Conservation (phyloP, 208 protist species). For the Trypanosoma grayi region DNA sequence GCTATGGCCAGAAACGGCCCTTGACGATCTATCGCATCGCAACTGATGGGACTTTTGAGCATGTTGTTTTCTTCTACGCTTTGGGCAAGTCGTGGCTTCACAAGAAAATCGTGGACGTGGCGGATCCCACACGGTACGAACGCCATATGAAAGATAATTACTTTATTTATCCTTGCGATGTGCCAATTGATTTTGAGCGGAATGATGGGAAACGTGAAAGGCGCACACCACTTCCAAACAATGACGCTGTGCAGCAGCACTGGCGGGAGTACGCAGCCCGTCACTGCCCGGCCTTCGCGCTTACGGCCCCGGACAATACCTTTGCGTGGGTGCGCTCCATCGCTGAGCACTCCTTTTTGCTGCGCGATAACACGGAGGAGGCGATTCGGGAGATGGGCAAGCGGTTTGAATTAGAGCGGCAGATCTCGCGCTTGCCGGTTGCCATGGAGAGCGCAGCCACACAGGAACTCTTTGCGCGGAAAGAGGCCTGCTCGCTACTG, state of each 20-base stretch:
- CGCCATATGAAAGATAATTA: constrained; percentile 70
- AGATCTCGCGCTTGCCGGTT: constrained; percentile 8
- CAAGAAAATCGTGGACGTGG: constrained; percentile 78
- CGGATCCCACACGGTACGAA: constrained; percentile 69
- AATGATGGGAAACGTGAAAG: neutral
- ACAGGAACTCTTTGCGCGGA: neutral
- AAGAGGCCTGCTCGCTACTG: neutral
- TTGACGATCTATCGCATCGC: constrained; percentile 94
- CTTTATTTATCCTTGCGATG: constrained; percentile 64
- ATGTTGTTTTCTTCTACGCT: constrained; percentile 87
- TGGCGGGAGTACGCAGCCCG: constrained; percentile 20
- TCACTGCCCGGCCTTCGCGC: constrained; percentile 16
- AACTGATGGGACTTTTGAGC: constrained; percentile 89
- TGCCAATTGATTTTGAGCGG: constrained; percentile 36
- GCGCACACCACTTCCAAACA: constrained; percentile 17
- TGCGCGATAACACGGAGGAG: constrained; percentile 70
- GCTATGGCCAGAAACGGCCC: constrained; percentile 90
- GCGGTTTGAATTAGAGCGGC: constrained; percentile 44
- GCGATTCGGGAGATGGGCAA: constrained; percentile 50
- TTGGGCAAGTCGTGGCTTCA: constrained; percentile 87
- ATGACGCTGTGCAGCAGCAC: constrained; percentile 6
- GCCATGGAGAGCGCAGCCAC: neutral
- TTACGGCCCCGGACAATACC: constrained; percentile 11
- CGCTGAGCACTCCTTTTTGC: constrained; percentile 54
- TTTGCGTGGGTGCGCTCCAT: constrained; percentile 43